These are phyloP conservation scores for Cutaneotrichosporon cutaneum DNA, from an alignment of 1,284 basidiomycete species.

Conservation along the genomic window DNA sequence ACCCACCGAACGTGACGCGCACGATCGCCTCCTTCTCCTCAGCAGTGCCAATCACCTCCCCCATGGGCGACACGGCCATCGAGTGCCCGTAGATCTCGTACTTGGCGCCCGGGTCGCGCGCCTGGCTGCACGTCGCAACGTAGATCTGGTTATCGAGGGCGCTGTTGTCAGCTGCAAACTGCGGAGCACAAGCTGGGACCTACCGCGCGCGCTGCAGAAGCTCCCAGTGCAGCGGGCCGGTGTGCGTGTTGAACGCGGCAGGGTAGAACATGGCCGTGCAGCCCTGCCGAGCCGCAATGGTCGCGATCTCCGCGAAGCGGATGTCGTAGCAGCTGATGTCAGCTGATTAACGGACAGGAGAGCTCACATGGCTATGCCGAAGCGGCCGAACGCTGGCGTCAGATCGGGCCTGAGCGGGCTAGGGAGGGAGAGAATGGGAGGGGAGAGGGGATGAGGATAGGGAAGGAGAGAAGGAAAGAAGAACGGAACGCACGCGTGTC, in stretches of 20 bases:
- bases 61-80: slow-evolving; percentile 81
- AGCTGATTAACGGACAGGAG: neutral
- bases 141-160: slow-evolving; percentile 90
- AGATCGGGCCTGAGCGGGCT: neutral
- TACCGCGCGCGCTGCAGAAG: slow-evolving; percentile 66
- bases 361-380: slow-evolving; percentile 21
- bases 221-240: slow-evolving; percentile 90
- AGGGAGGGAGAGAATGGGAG: neutral
- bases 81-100: slow-evolving; percentile 73
- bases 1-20: slow-evolving; percentile 69
- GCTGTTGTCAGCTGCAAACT: slow-evolving; percentile 46
- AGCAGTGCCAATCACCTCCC: slow-evolving; percentile 67
- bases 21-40: slow-evolving; percentile 72
- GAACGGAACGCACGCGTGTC: slow-evolving; percentile 64
- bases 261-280: slow-evolving; percentile 83
- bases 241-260: slow-evolving; percentile 82
- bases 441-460: neutral
- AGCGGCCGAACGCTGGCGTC: slow-evolving; percentile 20
- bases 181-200: neutral
- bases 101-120: slow-evolving; percentile 67
- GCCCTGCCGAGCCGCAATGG: slow-evolving; percentile 78
- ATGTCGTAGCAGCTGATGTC: slow-evolving; percentile 22
- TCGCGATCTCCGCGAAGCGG: slow-evolving; percentile 85
- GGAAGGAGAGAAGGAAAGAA: neutral
- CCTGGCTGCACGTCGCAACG: slow-evolving; percentile 86